Conservation (phyloP, 176 grass and related monocot species). For the Zizania latifolia region DNA sequence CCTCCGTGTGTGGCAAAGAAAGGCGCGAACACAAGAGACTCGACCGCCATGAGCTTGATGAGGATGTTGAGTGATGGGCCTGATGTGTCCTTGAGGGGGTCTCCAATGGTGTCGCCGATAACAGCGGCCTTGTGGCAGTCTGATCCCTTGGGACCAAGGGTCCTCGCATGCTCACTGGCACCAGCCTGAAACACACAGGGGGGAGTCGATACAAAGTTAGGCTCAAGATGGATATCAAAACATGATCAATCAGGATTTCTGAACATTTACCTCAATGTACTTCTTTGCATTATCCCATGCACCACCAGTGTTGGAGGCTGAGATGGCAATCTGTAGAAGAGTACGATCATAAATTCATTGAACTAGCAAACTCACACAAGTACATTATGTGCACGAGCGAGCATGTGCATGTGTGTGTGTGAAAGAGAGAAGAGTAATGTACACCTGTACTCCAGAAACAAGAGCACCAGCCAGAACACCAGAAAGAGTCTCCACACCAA, state of each 20-base stretch:
- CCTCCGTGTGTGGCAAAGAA: slow-evolving; percentile 82
- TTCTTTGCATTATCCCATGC: slow-evolving; percentile 96
- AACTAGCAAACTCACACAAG: not conserved
- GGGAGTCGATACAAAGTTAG: not conserved
- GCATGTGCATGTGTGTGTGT: too few relatives aligned
- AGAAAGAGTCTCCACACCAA: slow-evolving; percentile 79
- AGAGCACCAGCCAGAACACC: slow-evolving; percentile 87
- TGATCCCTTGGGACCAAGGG: slow-evolving; percentile 74
- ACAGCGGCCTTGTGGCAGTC: slow-evolving; percentile 91
- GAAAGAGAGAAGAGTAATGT: not conserved
- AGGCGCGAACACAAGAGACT: slow-evolving; percentile 79
- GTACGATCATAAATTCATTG: not conserved
- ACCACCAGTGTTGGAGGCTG: slow-evolving; percentile 88
- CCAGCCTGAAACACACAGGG: slow-evolving; percentile 48
- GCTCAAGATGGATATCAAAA: not conserved
- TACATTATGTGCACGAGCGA: not conserved
- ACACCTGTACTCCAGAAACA: slow-evolving; percentile 85
- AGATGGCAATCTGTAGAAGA: slow-evolving; percentile 64
- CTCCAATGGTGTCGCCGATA: slow-evolving; percentile 84
- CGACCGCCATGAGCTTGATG: slow-evolving; percentile 89
- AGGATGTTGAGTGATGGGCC: slow-evolving; percentile 88
- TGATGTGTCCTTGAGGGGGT: slow-evolving; percentile 90
- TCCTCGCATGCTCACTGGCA: slow-evolving; percentile 53
- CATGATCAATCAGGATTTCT: not conserved
- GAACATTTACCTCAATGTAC: slow-evolving; percentile 72